Conservation (phyloP, 2,329 filamentous ascomycete species). For the Pyrenophora seminiperda region DNA sequence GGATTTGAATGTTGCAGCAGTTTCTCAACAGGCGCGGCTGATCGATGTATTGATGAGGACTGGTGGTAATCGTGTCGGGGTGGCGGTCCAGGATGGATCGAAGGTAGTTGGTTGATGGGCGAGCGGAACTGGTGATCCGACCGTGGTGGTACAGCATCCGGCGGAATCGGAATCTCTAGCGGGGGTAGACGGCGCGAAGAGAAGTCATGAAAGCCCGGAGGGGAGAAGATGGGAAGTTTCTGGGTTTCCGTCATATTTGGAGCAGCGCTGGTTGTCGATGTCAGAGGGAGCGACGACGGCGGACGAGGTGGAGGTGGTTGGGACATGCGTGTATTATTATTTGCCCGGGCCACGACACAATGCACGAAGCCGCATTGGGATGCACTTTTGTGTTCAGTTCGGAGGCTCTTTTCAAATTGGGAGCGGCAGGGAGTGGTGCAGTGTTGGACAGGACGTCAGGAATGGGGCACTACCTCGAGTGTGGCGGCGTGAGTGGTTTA, state of each 20-base stretch:
- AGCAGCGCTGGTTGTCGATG: constrained; percentile 40
- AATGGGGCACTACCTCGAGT: constrained; percentile 46
- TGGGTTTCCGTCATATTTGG: constrained; percentile 55
- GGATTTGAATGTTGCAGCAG: constrained; percentile 43
- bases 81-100: constrained; percentile 43
- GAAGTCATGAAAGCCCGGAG: constrained; percentile 48
- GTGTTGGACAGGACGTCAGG: constrained; percentile 48
- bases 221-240: constrained; percentile 49
- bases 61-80: constrained; percentile 39
- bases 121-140: constrained; percentile 48
- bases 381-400: constrained; percentile 42
- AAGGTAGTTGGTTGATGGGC: constrained; percentile 45
- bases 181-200: constrained; percentile 49
- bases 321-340: constrained; percentile 53
- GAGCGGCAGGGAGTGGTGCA: constrained; percentile 46
- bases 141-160: constrained; percentile 45
- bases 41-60: constrained; percentile 26
- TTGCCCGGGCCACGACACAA: constrained; percentile 48
- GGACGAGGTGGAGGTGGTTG: constrained; percentile 49
- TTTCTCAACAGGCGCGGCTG: constrained; percentile 46
- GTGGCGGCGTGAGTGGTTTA: constrained; percentile 49
- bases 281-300: constrained; percentile 50
- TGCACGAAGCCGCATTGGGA: constrained; percentile 51
- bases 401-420: constrained; percentile 43
- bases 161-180: constrained; percentile 49